Evolutionary conservation across 305 asterid species (phyloP).

Genomic region (Ilex paraguariensis): DNA sequence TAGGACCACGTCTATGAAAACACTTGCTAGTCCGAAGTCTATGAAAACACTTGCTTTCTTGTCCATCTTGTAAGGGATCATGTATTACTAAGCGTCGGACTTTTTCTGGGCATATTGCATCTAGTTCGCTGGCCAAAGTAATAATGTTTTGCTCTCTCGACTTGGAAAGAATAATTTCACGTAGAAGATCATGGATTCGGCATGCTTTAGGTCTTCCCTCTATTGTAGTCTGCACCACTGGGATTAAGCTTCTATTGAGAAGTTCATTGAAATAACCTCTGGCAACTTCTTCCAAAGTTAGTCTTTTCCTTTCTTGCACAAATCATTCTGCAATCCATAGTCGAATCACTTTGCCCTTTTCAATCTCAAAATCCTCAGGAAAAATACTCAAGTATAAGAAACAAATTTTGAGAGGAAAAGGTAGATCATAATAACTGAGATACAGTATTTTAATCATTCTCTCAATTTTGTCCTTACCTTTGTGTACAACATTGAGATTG

Average conservation of each 20-base stretch:
- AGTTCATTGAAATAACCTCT: conserved; percentile 31
- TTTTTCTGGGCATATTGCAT: conserved; percentile 13
- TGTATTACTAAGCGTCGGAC: not conserved
- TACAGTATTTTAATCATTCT: conserved; percentile 19
- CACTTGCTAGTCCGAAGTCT: not conserved
- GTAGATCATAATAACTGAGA: conserved; percentile 25
- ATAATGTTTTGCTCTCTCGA: conserved; percentile 18
- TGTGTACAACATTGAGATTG: conserved; percentile 24
- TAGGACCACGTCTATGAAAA: not conserved
- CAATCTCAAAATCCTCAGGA: conserved; percentile 27
- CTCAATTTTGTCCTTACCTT: conserved; percentile 17
- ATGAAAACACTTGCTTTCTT: no score
- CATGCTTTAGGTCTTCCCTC: conserved; percentile 21
- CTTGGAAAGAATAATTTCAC: conserved; percentile 5
- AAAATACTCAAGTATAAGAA: not conserved
- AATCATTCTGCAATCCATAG: conserved; percentile 29
- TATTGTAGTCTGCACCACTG: conserved; percentile 13
- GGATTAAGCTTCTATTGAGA: conserved; percentile 24
- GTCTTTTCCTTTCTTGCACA: conserved; percentile 21
- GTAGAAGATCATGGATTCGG: conserved; percentile 18
- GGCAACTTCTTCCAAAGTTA: conserved; percentile 28
- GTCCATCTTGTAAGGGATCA: no score
- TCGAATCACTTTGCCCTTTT: conserved; percentile 15
- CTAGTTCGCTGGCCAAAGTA: conserved; percentile 7
- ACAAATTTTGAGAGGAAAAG: not conserved